These are phyloP conservation scores for Diplocarpon mali DNA, from an alignment of 2,329 filamentous ascomycete species.

Conservation along the genomic window DNA sequence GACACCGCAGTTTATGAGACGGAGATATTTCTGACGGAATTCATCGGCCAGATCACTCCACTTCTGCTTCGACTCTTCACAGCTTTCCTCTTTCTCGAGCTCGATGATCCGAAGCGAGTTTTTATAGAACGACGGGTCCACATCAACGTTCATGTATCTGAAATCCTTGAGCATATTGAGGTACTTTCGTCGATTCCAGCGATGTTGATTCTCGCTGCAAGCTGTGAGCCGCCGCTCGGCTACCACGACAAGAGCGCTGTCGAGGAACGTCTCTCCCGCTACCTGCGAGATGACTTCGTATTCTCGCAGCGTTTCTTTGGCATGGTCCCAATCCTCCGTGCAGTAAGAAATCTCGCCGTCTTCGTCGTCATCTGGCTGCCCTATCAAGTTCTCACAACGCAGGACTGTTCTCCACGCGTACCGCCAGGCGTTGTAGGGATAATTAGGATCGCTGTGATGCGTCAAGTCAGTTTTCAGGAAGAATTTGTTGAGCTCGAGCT, in stretches of 20 bases:
- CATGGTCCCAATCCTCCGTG: constrained; percentile 12
- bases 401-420: constrained; percentile 6
- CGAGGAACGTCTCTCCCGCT: constrained; percentile 12
- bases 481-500: constrained; percentile 11
- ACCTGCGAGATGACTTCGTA: constrained; percentile 5
- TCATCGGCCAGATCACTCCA: constrained; percentile 5
- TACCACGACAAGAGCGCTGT: constrained; percentile 12
- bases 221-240: constrained; percentile 13
- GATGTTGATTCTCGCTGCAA: constrained; percentile 1
- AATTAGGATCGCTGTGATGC: not conserved
- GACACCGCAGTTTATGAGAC: constrained; percentile 4
- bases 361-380: not conserved
- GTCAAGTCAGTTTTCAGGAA: constrained; percentile 12
- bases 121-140: constrained; percentile 15
- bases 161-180: constrained; percentile 15
- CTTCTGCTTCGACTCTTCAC: not conserved
- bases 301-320: constrained; percentile 8
- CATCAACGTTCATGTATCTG: constrained; percentile 4
- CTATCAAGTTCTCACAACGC: constrained; percentile 1
- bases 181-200: constrained; percentile 7
- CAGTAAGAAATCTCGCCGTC: constrained; percentile 3
- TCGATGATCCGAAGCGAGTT: constrained; percentile 14
- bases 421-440: constrained; percentile 7
- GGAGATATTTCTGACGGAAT: constrained; percentile 14
- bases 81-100: constrained; percentile 5